phyloP scores from a whole-genome alignment of 1,284 basidiomycete species.

The Malassezia pachydermatis region DNA sequence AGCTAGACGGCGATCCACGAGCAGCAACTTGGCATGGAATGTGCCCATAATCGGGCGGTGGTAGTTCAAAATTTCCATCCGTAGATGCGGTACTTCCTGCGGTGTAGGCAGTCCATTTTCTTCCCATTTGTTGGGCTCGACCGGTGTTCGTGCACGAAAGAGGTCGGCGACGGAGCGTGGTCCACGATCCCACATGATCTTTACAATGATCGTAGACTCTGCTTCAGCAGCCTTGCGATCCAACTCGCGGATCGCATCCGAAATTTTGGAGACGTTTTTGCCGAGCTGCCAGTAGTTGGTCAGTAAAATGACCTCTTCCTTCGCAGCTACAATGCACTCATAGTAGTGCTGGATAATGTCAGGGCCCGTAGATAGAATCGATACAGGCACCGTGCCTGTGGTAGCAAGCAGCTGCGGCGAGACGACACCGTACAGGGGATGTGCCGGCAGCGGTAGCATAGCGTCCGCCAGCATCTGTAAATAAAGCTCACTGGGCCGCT shows the following conservation, averaged over 20 bases:
- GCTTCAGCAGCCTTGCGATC: slow-evolving; percentile 20
- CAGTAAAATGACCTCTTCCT: slow-evolving; percentile 41
- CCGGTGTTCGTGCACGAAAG: slow-evolving; percentile 39
- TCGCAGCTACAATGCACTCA: slow-evolving; percentile 43
- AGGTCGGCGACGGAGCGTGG: slow-evolving; percentile 41
- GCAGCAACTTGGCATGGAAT: slow-evolving; percentile 67
- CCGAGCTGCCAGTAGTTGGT: slow-evolving; percentile 48
- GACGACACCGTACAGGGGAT: slow-evolving; percentile 41
- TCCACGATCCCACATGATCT: slow-evolving; percentile 47
- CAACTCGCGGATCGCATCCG: slow-evolving; percentile 38
- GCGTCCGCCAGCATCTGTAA: slow-evolving; percentile 39
- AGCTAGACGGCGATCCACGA: slow-evolving; percentile 64
- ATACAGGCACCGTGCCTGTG: slow-evolving; percentile 41
- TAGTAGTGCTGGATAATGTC: slow-evolving; percentile 47
- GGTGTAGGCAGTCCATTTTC: slow-evolving; percentile 37
- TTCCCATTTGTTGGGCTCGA: slow-evolving; percentile 37
- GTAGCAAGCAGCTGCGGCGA: slow-evolving; percentile 44
- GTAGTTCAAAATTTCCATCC: slow-evolving; percentile 45
- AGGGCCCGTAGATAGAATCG: slow-evolving; percentile 45
- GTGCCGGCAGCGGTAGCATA: slow-evolving; percentile 29
- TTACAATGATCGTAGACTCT: slow-evolving; percentile 27
- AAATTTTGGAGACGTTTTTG: slow-evolving; percentile 40
- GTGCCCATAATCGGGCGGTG: slow-evolving; percentile 53
- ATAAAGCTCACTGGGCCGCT: slow-evolving; percentile 37
- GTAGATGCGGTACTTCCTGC: slow-evolving; percentile 34